These are phyloP conservation scores for Apiospora arundinis DNA, from an alignment of 2,329 filamentous ascomycete genomes.

Conservation along the genomic window DNA sequence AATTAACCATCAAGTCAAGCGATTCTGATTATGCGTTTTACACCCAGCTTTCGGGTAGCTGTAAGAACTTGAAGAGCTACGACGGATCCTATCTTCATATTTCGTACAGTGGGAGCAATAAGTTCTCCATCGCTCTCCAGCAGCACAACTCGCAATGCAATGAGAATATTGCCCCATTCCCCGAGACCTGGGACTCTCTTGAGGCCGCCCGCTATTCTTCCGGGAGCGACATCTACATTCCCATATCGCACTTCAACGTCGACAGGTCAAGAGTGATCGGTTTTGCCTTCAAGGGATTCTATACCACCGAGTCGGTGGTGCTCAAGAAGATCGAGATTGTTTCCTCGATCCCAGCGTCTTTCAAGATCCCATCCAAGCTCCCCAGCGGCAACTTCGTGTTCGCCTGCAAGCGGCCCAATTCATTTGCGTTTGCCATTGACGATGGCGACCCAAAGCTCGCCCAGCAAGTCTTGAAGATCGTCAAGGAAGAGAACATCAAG, in stretches of 20 bases:
- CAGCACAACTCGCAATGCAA: conserved; percentile 70
- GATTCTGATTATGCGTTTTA: conserved; percentile 68
- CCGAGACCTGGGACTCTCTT: conserved; percentile 71
- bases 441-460: conserved; percentile 68
- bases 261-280: conserved; percentile 62
- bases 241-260: conserved; percentile 70
- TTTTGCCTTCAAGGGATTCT: conserved; percentile 70
- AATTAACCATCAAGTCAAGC: conserved; percentile 61
- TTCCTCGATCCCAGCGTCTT: conserved; percentile 54
- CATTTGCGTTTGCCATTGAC: conserved; percentile 76
- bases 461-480: conserved; percentile 64
- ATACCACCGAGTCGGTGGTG: conserved; percentile 54
- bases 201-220: conserved; percentile 65
- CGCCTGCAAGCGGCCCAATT: conserved; percentile 70
- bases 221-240: conserved; percentile 68
- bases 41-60: conserved; percentile 61
- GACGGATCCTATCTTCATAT: conserved; percentile 68
- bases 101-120: conserved; percentile 64
- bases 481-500: conserved; percentile 66
- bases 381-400: conserved; percentile 67
- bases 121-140: conserved; percentile 69
- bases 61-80: conserved; percentile 61
- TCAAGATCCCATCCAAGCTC: conserved; percentile 63
- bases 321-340: conserved; percentile 68
- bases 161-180: conserved; percentile 61